Evolutionary conservation across 768 basidiomycete genomes (phyloP), one percentile per base, ranked within the genome.

Genomic region (Podaxis sp.): DNA sequence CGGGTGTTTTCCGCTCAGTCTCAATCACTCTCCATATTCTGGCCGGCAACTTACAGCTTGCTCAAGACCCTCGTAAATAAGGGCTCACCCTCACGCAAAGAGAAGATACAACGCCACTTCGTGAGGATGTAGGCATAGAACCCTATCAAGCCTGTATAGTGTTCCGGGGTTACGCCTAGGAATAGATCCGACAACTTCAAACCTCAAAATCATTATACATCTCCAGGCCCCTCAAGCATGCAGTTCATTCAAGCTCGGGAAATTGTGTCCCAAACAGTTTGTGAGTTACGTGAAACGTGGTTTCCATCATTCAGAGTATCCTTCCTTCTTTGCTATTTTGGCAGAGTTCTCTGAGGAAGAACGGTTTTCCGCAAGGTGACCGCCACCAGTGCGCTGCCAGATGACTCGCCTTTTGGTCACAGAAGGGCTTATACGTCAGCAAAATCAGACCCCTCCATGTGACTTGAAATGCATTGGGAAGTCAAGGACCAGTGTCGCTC

Each of bases 111-210:
- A 27, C 2, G 47, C 24, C n/a, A 19, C 47, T 11, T 49, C 22
- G 4, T 22, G n/a, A 24, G 7, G 11, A 49, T 49, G 12, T n/a
- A 8, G 19, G 47, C n/a, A 49, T 19, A 49, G 17, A 22, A 5
- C 12, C 47, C 47, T 22, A 6, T 13, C 47, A 19, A 13, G 40
- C 40, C 12, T 22, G 22, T 49, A 2, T 11, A 4, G 2, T 43
- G 54, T 56, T 56, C 55, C 55, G 55, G 55, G 55, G 27, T 41
- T 43, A 56, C 38, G 8, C 55, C 55, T 49, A 24, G 6, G 41
- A 5, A 25, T 24, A 43, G 12, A 41, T 56, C 55, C 55, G 55
- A 25, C 12, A 22, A 11, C n/a, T 49, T 47, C 47, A n/a, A 43
- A 17, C 41, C 41, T n/a, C 41, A 17, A n/a, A 27, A n/a, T 54